These are phyloP conservation scores for Suillus brevipes DNA, from an alignment of 768 basidiomycete species.

Conservation along the genomic window DNA sequence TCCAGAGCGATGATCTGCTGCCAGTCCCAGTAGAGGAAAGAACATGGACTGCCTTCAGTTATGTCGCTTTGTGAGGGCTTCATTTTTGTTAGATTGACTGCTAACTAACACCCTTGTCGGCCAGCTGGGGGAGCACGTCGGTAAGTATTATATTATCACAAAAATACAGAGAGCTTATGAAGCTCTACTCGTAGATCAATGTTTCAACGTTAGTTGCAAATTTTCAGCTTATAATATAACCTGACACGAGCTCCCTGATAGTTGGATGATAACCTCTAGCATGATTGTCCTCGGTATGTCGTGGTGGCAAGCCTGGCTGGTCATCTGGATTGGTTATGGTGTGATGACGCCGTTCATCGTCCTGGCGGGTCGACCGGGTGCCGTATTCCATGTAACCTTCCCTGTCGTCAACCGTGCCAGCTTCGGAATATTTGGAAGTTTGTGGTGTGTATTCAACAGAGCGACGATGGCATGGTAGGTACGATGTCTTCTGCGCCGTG, in stretches of 20 bases:
- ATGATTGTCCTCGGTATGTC: constrained; percentile 67
- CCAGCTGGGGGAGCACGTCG: constrained; percentile 64
- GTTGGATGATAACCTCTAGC: constrained; percentile 69
- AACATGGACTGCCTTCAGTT: constrained; percentile 61
- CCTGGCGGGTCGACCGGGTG: constrained; percentile 69
- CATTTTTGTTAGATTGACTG: background rate
- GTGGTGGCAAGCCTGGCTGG: constrained; percentile 81
- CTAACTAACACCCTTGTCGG: background rate
- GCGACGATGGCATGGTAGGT: constrained; percentile 64
- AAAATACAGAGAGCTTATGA: background rate
- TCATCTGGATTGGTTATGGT: constrained; percentile 62
- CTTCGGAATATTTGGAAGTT: constrained; percentile 69
- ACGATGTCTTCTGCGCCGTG: constrained; percentile 18
- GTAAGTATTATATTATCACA: constrained; percentile 24
- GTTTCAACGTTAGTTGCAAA: constrained; percentile 5
- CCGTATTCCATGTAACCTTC: constrained; percentile 68
- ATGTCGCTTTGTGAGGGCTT: constrained; percentile 53
- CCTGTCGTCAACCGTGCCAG: constrained; percentile 65
- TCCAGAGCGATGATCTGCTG: constrained; percentile 61
- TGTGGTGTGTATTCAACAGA: constrained; percentile 74
- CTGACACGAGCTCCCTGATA: constrained; percentile 22
- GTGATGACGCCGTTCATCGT: constrained; percentile 65
- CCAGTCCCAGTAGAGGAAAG: constrained; percentile 59
- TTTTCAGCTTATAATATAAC: background rate
- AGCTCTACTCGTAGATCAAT: background rate